Percentiles rank a stretch among this genome's conserved stretches.
Evolutionary conservation across 306 rosid species (phyloP).

Genomic region (Ammopiptanthus mongolicus): DNA sequence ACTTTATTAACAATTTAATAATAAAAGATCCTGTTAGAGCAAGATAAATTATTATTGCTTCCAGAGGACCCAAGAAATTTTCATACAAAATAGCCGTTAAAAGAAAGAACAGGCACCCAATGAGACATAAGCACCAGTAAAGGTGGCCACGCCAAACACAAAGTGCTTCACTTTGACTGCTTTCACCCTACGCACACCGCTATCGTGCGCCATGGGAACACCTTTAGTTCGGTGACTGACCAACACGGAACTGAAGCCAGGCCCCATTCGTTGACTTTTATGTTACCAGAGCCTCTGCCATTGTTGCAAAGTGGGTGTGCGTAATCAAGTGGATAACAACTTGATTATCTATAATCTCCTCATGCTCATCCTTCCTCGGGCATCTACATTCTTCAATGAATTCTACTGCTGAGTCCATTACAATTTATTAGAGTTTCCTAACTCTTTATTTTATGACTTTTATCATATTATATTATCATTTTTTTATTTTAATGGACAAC

Average conservation of each 20-base stretch:
- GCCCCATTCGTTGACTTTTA: conserved; percentile 55
- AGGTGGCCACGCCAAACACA: conserved; percentile 38
- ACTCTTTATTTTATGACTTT: too few relatives aligned
- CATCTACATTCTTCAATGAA: background rate
- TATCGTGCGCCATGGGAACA: conserved; percentile 34
- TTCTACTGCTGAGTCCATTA: too few relatives aligned
- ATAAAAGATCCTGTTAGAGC: too few relatives aligned
- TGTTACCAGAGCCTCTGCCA: conserved; percentile 7
- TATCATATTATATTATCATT: too few relatives aligned
- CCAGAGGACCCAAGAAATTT: background rate
- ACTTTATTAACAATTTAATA: too few relatives aligned
- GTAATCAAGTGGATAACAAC: conserved; percentile 27
- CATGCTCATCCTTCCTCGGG: background rate
- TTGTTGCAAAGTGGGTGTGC: conserved; percentile 17
- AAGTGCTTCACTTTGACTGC: conserved; percentile 45
- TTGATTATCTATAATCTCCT: conserved; percentile 8
- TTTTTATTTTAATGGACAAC: too few relatives aligned
- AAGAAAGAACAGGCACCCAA: background rate
- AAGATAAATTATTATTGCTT: too few relatives aligned
- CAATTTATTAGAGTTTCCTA: too few relatives aligned
- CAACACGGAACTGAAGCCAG: conserved; percentile 16
- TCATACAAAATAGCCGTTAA: conserved; percentile 29
- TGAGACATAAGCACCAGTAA: background rate
- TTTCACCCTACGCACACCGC: background rate
- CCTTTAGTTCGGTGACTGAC: conserved; percentile 7